These are phyloP conservation scores for Medicago ruthenica DNA, from an alignment of 306 rosid genomes.

Conservation along the genomic window DNA sequence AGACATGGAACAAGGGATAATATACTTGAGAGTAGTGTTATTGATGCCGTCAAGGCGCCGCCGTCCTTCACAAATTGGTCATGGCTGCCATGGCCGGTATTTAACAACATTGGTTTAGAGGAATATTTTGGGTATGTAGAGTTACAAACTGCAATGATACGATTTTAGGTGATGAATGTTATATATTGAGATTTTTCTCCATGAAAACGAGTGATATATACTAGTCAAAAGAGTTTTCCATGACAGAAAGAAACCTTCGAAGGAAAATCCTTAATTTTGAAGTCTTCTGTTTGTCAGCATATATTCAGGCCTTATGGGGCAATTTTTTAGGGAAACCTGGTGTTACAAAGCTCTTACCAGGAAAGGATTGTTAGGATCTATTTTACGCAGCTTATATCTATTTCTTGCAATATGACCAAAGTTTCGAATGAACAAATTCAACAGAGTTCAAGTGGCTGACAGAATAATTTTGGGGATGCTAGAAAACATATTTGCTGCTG, in stretches of 20 bases:
- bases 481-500: neutral
- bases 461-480: neutral
- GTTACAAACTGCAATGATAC: neutral
- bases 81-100: no score
- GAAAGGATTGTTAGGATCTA: neutral
- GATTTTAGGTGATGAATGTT: neutral
- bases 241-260: constrained; percentile 3
- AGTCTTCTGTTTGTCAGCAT: neutral
- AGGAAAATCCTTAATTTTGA: constrained; percentile 23
- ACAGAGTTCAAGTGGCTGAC: neutral
- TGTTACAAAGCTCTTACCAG: neutral
- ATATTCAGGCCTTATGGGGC: neutral
- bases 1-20: constrained; percentile 6
- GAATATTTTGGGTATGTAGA: neutral
- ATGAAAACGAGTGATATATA: constrained; percentile 2
- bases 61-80: no score
- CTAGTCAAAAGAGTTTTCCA: neutral
- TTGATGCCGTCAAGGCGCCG: no score
- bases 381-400: neutral
- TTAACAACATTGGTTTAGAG: neutral
- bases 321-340: neutral
- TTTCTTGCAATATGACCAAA: neutral
- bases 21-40: neutral
- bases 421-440: neutral
- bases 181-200: neutral